Percentiles rank a stretch among this genome's conserved stretches.
Evolutionary conservation across 2,329 filamentous ascomycete species (phyloP).

Genomic region (Verticillium albo-atrum): DNA sequence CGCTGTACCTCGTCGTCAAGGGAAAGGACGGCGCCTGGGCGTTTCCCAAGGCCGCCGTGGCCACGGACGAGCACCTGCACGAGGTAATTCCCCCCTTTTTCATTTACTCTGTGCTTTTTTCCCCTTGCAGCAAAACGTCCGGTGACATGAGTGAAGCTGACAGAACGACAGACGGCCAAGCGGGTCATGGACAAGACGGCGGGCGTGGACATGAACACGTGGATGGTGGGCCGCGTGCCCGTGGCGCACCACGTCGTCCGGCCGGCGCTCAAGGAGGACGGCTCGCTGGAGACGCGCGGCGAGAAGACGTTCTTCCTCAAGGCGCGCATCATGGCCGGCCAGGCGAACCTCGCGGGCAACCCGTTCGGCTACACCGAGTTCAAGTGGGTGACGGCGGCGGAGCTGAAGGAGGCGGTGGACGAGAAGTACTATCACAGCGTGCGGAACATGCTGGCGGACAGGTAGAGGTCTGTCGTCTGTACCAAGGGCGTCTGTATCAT

Average conservation of each 20-base stretch:
- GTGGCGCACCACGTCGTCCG: conserved; percentile 71
- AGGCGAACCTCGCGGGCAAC: conserved; percentile 74
- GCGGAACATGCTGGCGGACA: conserved; percentile 77
- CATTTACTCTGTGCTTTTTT: conserved; percentile 1
- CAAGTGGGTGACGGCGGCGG: conserved; percentile 88
- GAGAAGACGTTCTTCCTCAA: conserved; percentile 96
- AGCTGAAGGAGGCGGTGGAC: conserved; percentile 63
- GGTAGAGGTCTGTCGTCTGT: conserved; percentile 49
- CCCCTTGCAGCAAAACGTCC: no score
- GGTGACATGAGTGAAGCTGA: neutral
- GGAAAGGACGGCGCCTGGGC: conserved; percentile 67
- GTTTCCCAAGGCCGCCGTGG: conserved; percentile 72
- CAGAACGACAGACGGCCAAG: conserved; percentile 67
- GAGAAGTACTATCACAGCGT: conserved; percentile 69
- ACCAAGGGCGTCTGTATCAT: neutral
- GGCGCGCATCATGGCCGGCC: conserved; percentile 93
- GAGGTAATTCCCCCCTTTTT: conserved; percentile 54
- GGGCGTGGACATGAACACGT: conserved; percentile 97
- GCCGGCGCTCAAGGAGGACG: conserved; percentile 40
- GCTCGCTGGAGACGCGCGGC: conserved; percentile 44
- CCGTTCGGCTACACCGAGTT: conserved; percentile 73
- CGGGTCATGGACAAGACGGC: conserved; percentile 72
- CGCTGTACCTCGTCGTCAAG: conserved; percentile 84
- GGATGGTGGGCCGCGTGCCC: conserved; percentile 88
- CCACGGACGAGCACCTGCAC: conserved; percentile 71